A percentile compares a stretch with the other conserved stretches of the same genome.
These are phyloP conservation scores for Annona cherimola DNA, from an alignment of 164 flowering plant genomes.

Conservation along the genomic window DNA sequence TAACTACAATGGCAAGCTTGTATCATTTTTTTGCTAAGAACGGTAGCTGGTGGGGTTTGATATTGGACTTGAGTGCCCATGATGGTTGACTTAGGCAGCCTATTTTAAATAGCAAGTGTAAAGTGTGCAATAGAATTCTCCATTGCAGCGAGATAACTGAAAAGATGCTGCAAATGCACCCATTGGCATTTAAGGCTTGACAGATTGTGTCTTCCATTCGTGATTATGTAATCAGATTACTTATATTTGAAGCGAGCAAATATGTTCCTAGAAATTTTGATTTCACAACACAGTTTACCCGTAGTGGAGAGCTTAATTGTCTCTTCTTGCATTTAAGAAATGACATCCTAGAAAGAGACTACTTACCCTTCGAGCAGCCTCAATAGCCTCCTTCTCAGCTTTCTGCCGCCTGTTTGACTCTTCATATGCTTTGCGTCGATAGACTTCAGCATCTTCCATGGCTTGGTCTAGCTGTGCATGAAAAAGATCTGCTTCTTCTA, in stretches of 20 bases:
- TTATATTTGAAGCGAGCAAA: no score
- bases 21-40: no score
- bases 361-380: conserved; percentile 52
- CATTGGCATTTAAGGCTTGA: no score
- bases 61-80: no score
- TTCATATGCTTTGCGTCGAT: conserved; percentile 45
- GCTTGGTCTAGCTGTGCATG: conserved; percentile 46
- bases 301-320: neutral
- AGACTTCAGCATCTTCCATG: conserved; percentile 43
- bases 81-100: no score
- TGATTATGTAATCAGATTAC: no score
- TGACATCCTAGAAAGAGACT: neutral
- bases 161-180: no score
- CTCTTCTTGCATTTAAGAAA: neutral
- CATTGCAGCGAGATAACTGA: no score
- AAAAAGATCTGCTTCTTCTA: conserved; percentile 24
- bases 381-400: conserved; percentile 64
- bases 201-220: neutral
- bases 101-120: no score
- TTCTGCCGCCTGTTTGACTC: conserved; percentile 54
- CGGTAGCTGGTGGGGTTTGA: no score
- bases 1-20: no score
- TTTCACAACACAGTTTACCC: neutral
- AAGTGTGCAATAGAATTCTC: no score
- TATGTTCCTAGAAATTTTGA: neutral